Evolutionary conservation across 108 stramenopile species (phyloP).

Genomic region (Nannochloropsis gaditana): DNA sequence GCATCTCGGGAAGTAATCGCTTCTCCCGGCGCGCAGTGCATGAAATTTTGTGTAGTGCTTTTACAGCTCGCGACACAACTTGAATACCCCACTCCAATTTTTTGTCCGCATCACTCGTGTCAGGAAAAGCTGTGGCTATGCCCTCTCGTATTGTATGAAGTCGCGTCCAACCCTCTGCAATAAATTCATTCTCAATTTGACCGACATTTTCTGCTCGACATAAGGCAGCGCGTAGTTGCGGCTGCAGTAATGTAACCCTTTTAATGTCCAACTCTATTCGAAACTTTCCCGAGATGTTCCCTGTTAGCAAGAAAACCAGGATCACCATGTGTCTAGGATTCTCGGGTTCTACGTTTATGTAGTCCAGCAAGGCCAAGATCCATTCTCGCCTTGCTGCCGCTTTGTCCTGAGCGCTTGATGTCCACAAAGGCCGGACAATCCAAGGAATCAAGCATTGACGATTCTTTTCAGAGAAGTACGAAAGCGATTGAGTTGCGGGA

Average conservation of each 20-base stretch:
- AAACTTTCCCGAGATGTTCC: background rate
- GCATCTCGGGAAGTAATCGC: background rate
- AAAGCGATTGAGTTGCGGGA: background rate
- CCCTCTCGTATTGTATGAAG: background rate
- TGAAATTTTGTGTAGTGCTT: background rate
- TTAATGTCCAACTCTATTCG: background rate
- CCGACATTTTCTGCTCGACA: background rate
- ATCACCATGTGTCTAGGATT: background rate
- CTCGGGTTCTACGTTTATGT: background rate
- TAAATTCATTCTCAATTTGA: background rate
- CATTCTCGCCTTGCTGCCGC: conserved; percentile 7
- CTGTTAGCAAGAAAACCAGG: background rate
- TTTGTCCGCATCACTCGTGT: background rate
- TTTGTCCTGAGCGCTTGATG: background rate
- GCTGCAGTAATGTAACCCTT: background rate
- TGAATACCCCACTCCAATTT: conserved; percentile 8
- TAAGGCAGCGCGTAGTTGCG: background rate
- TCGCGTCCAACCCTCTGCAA: background rate
- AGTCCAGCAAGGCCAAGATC: conserved; percentile 4
- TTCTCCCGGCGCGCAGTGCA: background rate
- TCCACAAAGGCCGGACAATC: background rate
- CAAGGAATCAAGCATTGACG: background rate
- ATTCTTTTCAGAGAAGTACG: background rate
- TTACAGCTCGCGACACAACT: background rate
- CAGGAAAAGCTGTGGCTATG: background rate